Evolutionary conservation across 805 yeast genomes (phyloP).

Genomic region (Nakazawaea molendinolei): DNA sequence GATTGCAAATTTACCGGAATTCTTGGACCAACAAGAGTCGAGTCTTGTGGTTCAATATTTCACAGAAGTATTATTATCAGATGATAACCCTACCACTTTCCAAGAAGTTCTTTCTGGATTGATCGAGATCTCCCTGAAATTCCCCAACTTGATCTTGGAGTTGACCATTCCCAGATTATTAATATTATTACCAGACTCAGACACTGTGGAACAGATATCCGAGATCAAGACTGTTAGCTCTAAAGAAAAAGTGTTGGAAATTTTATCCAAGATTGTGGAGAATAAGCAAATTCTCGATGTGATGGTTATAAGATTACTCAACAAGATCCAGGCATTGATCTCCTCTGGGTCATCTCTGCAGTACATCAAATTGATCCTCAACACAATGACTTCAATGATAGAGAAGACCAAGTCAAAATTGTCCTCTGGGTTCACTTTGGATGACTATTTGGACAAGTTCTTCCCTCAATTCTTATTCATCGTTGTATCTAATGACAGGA

Average conservation of each 20-base stretch:
- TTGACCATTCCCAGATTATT: slow-evolving; percentile 46
- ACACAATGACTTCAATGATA: slow-evolving; percentile 17
- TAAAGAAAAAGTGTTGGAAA: slow-evolving; percentile 27
- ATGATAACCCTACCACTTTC: slow-evolving; percentile 44
- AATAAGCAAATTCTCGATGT: slow-evolving; percentile 38
- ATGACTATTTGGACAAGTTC: slow-evolving; percentile 35
- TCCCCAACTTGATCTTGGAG: slow-evolving; percentile 38
- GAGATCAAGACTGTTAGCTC: slow-evolving; percentile 17
- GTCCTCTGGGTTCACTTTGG: slow-evolving; percentile 13
- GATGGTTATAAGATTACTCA: slow-evolving; percentile 35
- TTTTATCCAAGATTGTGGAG: slow-evolving; percentile 31
- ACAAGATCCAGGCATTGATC: slow-evolving; percentile 23
- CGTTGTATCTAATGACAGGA: slow-evolving; percentile 12
- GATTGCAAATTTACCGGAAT: slow-evolving; percentile 41
- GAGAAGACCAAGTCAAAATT: slow-evolving; percentile 11
- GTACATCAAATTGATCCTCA: slow-evolving; percentile 21
- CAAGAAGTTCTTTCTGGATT: slow-evolving; percentile 51
- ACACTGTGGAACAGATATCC: slow-evolving; percentile 23
- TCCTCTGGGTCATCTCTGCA: slow-evolving; percentile 2
- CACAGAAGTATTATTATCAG: slow-evolving; percentile 52
- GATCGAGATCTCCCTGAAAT: slow-evolving; percentile 33
- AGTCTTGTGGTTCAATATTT: slow-evolving; percentile 59
- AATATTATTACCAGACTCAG: slow-evolving; percentile 40
- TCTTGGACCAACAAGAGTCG: slow-evolving; percentile 48
- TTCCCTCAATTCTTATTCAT: slow-evolving; percentile 31